Evolutionary conservation across 495 filamentous ascomycete genomes (phyloP), one percentile per base, ranked within the genome.

Genomic region (Echria macrotheca): DNA sequence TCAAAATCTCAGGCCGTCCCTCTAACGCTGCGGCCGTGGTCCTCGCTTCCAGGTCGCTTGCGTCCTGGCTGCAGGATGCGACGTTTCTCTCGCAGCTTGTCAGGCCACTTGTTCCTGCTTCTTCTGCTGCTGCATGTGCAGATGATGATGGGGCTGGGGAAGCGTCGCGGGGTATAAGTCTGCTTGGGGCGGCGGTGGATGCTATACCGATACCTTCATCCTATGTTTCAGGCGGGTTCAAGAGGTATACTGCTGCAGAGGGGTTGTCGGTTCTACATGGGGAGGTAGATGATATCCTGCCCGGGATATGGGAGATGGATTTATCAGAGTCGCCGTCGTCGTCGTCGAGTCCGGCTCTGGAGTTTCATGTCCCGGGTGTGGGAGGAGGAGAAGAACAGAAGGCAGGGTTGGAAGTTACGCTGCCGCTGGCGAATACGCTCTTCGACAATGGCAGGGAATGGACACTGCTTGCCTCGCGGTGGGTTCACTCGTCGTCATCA

Each of bases 391-490:
- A n/a, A n/a, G n/a, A n/a, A n/a, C n/a, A n/a, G n/a, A n/a, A n/a
- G n/a, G n/a, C n/a, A n/a, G n/a, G n/a, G n/a, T n/a, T n/a, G n/a
- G n/a, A n/a, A n/a, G n/a, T n/a, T n/a, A n/a, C 70, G 2, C 35
- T 88, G 15, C 87, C 85, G 6, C 72, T 90, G 21, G 84, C 87
- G 47, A 87, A 89, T 55, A 93, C 87, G 0, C 57, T 90, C 10
- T 93, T 91, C 57, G 66, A 77, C 37, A 91, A 81, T 54, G 87
- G 85, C 22, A 78, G 68, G 32, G 70, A 74, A 25, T 77, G 80
- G 14, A 86, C 83, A 3, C 68, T 90, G 10, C 64, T 76, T 19
- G 71, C 71, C 10, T 79, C 76, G 52, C 70, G 58, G 26, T 90
- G 85, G 85, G n/a, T n/a, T n/a, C n/a, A n/a, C n/a, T n/a, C n/a